Percentiles rank a stretch among this genome's conserved stretches.
Conservation (phyloP, 768 basidiomycete species). For the Tulasnella sp. region DNA sequence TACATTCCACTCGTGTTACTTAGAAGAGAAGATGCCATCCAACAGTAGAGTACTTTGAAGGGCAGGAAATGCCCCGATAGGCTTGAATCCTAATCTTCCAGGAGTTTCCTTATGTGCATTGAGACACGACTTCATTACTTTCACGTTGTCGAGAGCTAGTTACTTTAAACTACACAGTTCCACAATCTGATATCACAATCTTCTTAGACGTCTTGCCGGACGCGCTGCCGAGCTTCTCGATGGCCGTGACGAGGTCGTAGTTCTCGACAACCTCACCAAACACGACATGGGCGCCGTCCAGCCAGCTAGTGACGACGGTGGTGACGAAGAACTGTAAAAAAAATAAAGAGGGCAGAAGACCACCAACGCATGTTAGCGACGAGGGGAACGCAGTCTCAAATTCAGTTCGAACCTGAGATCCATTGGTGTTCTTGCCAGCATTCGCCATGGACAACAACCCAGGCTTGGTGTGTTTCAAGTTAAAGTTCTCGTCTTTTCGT, state of each 20-base stretch:
- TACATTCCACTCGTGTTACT: no score
- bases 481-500: conserved; percentile 29
- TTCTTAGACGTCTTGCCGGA: conserved; percentile 22
- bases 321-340: conserved; percentile 32
- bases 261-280: conserved; percentile 89
- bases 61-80: no score
- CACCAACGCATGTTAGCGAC: no score
- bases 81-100: no score
- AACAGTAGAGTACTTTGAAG: no score
- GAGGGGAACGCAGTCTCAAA: no score
- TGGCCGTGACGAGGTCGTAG: conserved; percentile 69
- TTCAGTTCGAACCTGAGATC: conserved; percentile 34
- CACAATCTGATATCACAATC: no score
- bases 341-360: background rate
- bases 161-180: conserved; percentile 10
- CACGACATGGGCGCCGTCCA: conserved; percentile 68
- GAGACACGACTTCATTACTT: no score
- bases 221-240: conserved; percentile 69
- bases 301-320: conserved; percentile 30
- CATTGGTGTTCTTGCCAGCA: conserved; percentile 41
- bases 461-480: conserved; percentile 30
- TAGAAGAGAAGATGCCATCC: no score
- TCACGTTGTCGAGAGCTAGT: no score
- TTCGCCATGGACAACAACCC: conserved; percentile 43
- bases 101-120: no score